Percentiles rank a stretch among this genome's conserved stretches.
phyloP scores from a whole-genome alignment of 192 early-diverging fungal species.

The Linnemannia hyalina region DNA sequence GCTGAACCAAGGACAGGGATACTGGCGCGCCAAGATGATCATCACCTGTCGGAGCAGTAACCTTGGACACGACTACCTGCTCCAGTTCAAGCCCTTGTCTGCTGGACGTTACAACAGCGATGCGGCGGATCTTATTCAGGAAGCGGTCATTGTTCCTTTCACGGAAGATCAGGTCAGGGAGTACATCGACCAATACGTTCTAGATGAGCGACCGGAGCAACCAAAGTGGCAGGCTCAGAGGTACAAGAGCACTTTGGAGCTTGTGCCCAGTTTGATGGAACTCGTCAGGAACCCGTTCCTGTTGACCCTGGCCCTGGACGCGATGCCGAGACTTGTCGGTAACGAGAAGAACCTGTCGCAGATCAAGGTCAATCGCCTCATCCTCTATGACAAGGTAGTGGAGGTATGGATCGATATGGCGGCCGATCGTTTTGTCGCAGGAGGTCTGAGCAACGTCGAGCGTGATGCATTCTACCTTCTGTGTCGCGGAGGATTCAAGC shows the following conservation, averaged over 20 bases:
- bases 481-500: constrained; percentile 8
- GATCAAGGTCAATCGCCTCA: constrained; percentile 19
- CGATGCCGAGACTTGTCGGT: neutral
- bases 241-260: neutral
- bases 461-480: neutral
- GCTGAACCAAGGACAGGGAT: neutral
- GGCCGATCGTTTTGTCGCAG: neutral
- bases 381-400: constrained; percentile 23
- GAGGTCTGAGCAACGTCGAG: neutral
- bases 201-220: neutral
- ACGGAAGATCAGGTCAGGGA: constrained; percentile 6
- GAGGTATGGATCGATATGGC: constrained; percentile 20
- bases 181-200: constrained; percentile 11
- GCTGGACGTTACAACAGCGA: neutral
- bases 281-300: constrained; percentile 16
- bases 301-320: constrained; percentile 5
- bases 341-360: neutral
- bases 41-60: neutral
- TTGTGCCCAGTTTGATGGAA: neutral
- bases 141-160: constrained; percentile 11
- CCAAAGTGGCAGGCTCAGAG: neutral
- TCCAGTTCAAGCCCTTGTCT: constrained; percentile 1
- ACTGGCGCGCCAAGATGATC: neutral
- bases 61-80: neutral
- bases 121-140: constrained; percentile 1